A percentile compares a stretch with the other conserved stretches of the same genome.
phyloP scores from a whole-genome alignment of 2,329 filamentous ascomycete genomes.

The Lojkania enalia region DNA sequence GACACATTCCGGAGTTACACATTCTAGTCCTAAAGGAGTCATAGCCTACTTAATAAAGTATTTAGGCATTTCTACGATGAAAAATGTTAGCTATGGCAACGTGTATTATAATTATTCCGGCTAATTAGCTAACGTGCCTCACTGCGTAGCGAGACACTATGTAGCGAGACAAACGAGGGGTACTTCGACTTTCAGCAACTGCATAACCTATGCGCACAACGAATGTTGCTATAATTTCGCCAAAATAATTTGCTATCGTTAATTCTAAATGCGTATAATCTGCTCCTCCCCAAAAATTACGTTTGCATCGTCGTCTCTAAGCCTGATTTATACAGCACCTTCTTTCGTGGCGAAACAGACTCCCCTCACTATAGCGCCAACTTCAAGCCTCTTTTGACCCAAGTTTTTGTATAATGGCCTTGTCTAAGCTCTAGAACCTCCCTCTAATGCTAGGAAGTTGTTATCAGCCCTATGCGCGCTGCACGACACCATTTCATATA shows the following conservation, averaged over 20 bases:
- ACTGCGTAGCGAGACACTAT: background rate
- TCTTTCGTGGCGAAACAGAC: constrained; percentile 3
- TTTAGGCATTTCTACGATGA: too few species aligned
- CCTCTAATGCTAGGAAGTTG: background rate
- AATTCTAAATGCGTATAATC: constrained; percentile 1
- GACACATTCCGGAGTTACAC: too few species aligned
- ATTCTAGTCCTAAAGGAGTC: too few species aligned
- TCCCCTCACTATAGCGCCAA: constrained; percentile 1
- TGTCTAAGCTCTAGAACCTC: background rate
- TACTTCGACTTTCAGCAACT: background rate
- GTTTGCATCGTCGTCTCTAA: constrained; percentile 4
- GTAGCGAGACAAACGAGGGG: too few species aligned
- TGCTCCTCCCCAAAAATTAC: too few species aligned
- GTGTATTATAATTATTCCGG: too few species aligned
- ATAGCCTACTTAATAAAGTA: too few species aligned
- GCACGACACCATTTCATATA: background rate
- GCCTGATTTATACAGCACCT: constrained; percentile 2
- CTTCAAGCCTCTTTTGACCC: background rate
- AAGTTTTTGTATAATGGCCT: background rate
- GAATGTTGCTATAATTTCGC: constrained; percentile 2
- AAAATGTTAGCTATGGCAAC: too few species aligned
- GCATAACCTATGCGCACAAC: constrained; percentile 2
- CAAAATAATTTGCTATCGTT: constrained; percentile 2
- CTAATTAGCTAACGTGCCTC: background rate
- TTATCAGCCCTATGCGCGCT: constrained; percentile 2